Conservation (phyloP, 169 alveolate genomes). For the Cryptosporidium ubiquitum region DNA sequence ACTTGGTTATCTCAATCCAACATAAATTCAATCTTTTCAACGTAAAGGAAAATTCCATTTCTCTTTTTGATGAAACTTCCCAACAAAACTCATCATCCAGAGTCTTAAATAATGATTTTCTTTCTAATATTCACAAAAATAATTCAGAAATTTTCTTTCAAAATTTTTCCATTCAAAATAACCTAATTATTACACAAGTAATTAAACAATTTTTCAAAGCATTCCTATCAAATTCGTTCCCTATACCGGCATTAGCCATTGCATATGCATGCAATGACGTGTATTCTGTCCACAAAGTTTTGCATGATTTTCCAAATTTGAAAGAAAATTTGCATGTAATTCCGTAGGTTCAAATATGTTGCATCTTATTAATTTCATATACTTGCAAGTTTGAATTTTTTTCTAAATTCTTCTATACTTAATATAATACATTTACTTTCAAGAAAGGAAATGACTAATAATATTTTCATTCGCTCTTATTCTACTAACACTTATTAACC, state of each 20-base stretch:
- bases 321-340: constrained; percentile 4
- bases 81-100: background rate
- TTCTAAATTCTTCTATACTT: no score
- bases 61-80: constrained; percentile 25
- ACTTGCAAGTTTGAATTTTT: background rate
- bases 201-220: constrained; percentile 41
- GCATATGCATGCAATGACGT: constrained; percentile 73
- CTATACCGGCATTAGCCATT: constrained; percentile 69
- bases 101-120: background rate
- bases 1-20: constrained; percentile 17
- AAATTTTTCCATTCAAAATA: background rate
- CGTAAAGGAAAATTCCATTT: constrained; percentile 37
- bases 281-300: constrained; percentile 52
- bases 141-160: constrained; percentile 7
- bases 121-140: background rate
- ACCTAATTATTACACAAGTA: background rate
- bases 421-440: no score
- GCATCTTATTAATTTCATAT: no score
- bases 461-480: no score
- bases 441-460: no score
- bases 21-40: constrained; percentile 34
- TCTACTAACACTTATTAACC: no score
- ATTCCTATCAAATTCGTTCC: constrained; percentile 37
- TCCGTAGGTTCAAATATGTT: background rate
- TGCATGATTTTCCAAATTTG: constrained; percentile 50